Evolutionary conservation across 495 filamentous ascomycete genomes (phyloP).

Genomic region (Aspergillus diversus): DNA sequence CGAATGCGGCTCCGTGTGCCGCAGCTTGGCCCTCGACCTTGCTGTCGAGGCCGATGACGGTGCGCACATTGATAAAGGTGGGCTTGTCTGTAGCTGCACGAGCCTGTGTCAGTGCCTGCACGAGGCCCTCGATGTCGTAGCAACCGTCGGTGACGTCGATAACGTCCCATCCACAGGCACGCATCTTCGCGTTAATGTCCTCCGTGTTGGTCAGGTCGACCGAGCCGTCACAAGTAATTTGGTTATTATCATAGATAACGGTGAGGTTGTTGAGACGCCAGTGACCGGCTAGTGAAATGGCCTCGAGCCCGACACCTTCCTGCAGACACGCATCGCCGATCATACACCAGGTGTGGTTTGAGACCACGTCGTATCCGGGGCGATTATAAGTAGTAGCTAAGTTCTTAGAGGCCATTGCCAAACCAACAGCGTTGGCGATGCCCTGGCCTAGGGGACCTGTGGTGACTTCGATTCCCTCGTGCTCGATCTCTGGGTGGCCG

Average conservation of each 20-base stretch:
- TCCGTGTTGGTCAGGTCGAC: conserved; percentile 60
- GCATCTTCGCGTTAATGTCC: conserved; percentile 63
- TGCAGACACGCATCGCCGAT: conserved; percentile 62
- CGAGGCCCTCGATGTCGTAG: conserved; percentile 55
- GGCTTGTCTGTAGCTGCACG: conserved; percentile 51
- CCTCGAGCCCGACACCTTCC: conserved; percentile 63
- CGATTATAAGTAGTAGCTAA: conserved; percentile 57
- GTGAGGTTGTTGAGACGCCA: conserved; percentile 58
- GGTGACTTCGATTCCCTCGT: conserved; percentile 64
- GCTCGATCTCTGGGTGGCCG: conserved; percentile 65
- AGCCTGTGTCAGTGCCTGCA: conserved; percentile 50
- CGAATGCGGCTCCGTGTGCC: conserved; percentile 58
- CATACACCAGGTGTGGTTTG: conserved; percentile 59
- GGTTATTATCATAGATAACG: conserved; percentile 64
- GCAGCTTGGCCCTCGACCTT: conserved; percentile 50
- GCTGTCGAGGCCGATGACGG: conserved; percentile 59
- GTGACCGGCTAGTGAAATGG: conserved; percentile 59
- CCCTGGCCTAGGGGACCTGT: conserved; percentile 65
- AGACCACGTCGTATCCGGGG: conserved; percentile 51
- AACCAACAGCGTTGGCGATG: conserved; percentile 61
- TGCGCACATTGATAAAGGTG: conserved; percentile 62
- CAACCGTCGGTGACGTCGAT: conserved; percentile 58
- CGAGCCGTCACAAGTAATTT: conserved; percentile 59
- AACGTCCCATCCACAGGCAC: conserved; percentile 60
- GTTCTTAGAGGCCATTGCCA: conserved; percentile 63